Percentiles rank a stretch among this genome's conserved stretches.
phyloP scores from a whole-genome alignment of 495 filamentous ascomycete species.

The Trichoderma asperelloides region DNA sequence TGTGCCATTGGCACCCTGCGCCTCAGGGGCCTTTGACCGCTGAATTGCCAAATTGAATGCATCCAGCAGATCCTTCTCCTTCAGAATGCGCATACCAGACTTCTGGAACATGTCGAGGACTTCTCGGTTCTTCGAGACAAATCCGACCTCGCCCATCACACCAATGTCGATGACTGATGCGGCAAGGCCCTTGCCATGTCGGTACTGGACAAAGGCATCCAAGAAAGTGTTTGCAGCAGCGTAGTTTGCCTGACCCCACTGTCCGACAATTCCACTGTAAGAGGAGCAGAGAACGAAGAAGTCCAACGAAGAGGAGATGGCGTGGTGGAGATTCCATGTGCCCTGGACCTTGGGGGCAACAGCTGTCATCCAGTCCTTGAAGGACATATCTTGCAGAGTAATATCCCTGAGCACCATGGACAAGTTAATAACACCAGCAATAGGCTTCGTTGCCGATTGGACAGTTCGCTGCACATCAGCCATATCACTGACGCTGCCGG shows the following conservation, averaged over 20 bases:
- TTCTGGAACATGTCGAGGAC: not conserved
- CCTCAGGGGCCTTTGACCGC: not conserved
- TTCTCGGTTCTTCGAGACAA: conserved; percentile 15
- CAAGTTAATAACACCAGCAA: conserved; percentile 36
- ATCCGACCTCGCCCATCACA: conserved; percentile 33
- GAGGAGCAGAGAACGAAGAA: conserved; percentile 52
- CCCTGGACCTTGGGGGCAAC: conserved; percentile 44
- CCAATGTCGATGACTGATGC: conserved; percentile 38
- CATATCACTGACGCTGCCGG: conserved; percentile 28
- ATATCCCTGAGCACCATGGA: conserved; percentile 40
- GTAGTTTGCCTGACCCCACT: conserved; percentile 41
- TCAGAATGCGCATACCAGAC: not conserved
- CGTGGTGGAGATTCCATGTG: conserved; percentile 46
- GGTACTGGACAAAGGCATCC: conserved; percentile 21
- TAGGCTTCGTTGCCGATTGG: conserved; percentile 19
- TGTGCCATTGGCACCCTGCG: not conserved
- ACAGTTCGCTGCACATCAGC: conserved; percentile 25
- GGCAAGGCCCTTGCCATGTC: conserved; percentile 21
- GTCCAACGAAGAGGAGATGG: conserved; percentile 34
- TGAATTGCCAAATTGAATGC: not conserved
- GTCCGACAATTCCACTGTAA: conserved; percentile 33
- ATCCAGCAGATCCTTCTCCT: not conserved
- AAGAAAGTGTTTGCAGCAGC: conserved; percentile 45
- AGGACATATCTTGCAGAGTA: conserved; percentile 39
- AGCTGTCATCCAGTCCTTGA: conserved; percentile 32